Evolutionary conservation across 306 rosid species (phyloP).

Genomic region (Cucumis melo): DNA sequence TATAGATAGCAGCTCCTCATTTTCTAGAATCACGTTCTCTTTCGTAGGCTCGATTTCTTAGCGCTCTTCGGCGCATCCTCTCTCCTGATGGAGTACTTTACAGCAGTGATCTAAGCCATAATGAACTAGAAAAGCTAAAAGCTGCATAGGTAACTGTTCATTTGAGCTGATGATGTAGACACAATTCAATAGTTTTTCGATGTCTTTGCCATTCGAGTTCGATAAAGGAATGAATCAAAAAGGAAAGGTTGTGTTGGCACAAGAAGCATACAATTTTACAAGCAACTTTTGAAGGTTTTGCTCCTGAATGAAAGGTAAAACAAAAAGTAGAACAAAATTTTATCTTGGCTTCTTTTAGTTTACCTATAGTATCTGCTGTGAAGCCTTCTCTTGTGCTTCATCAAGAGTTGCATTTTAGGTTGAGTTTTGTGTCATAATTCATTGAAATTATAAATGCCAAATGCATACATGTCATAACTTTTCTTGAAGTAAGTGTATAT

Average conservation of each 20-base stretch:
- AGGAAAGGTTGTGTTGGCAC: background rate
- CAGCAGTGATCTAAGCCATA: conserved; percentile 6
- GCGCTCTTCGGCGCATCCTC: conserved; percentile 13
- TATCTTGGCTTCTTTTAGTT: background rate
- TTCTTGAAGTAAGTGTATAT: background rate
- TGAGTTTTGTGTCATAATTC: background rate
- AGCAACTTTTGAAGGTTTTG: background rate
- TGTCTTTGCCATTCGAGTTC: background rate
- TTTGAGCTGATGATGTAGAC: background rate
- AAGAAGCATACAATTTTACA: background rate
- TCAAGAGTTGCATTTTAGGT: background rate
- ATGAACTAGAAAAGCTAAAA: conserved; percentile 10
- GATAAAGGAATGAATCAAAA: background rate
- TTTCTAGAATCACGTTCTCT: background rate
- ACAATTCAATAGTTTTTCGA: background rate
- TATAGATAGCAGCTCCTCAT: background rate
- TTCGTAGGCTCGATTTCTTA: conserved; percentile 18
- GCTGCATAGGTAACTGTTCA: conserved; percentile 14
- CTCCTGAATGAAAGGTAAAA: background rate
- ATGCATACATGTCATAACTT: too few relatives aligned
- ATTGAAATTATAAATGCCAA: background rate
- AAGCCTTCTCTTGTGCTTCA: background rate
- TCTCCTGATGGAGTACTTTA: conserved; percentile 21
- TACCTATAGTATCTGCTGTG: background rate
- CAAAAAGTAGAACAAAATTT: background rate